A percentile compares a stretch with the other conserved stretches of the same genome.
These are phyloP conservation scores for Fusarium zealandicum DNA, from an alignment of 2,329 filamentous ascomycete species.

Conservation along the genomic window DNA sequence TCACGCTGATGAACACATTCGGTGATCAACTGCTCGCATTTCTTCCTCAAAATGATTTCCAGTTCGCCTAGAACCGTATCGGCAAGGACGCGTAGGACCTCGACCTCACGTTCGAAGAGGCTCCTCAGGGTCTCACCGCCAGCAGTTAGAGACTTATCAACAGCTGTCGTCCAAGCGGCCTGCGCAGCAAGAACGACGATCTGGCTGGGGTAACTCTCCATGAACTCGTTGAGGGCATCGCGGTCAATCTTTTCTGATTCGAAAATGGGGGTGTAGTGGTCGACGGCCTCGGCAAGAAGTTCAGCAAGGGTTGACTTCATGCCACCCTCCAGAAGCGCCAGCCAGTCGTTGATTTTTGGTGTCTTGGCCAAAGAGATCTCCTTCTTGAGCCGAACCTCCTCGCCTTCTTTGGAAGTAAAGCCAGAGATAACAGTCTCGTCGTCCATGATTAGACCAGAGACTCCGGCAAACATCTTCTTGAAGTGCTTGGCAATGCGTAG, in stretches of 20 bases:
- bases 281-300: constrained; percentile 83
- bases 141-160: constrained; percentile 77
- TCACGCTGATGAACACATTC: constrained; percentile 99
- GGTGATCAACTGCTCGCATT: constrained; percentile 98
- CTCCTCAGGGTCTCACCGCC: constrained; percentile 73
- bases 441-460: constrained; percentile 89
- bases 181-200: constrained; percentile 95
- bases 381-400: constrained; percentile 85
- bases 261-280: constrained; percentile 82
- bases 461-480: constrained; percentile 99
- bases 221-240: constrained; percentile 77
- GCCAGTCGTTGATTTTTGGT: constrained; percentile 98
- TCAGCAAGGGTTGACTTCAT: constrained; percentile 97
- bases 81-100: constrained; percentile 84
- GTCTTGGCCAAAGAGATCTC: constrained; percentile 93
- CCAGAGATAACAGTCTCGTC: constrained; percentile 89
- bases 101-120: constrained; percentile 83
- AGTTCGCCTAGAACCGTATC: constrained; percentile 90
- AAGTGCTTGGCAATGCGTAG: constrained; percentile 97
- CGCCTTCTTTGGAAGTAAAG: constrained; percentile 94
- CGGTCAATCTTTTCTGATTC: constrained; percentile 73
- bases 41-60: constrained; percentile 86
- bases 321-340: constrained; percentile 87
- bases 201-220: constrained; percentile 86
- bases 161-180: constrained; percentile 88